Evolutionary conservation across 768 basidiomycete species (phyloP), one percentile per base, ranked within the genome.

Genomic region (Psilocybe azurescens): DNA sequence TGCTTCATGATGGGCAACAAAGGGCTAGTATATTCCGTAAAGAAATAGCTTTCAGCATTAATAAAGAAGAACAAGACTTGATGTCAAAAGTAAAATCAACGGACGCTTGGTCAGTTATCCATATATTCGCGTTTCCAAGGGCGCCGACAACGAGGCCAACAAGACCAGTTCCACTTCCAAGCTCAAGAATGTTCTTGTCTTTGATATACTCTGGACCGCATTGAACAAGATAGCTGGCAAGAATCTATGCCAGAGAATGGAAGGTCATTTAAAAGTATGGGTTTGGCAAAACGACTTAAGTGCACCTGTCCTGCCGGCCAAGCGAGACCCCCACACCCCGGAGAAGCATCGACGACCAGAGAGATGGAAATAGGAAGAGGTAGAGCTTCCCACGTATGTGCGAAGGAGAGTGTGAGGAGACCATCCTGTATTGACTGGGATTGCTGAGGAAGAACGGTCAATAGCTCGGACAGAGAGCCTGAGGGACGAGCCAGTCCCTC

Each of bases 251-350:
- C 44, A 33, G 56, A 53, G 28, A 24, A 9, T 51, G 29, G 32
- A 29, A 28, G 59, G 38, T 69, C 49, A 46, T 47, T 62, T 54
- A 48, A 50, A 29, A 59, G 48, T 48, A 52, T 29, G 29, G 29
- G 13, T 28, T 49, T n/a, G 13, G 29, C 55, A n/a, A 58, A 58
- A 53, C 39, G 41, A 53, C 41, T 33, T 46, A 44, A 39, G 72
- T 78, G 67, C 67, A 94, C 94, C 84, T 94, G 87, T 66, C 94
- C 95, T 7, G 95, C 93, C 3, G 93, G 93, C 95, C 95, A 97
- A 2, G 92, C 88, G 41, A 95, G 85, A 4, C 95, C 95, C 13
- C 95, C 95, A 72, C 95, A 97, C 1, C 95, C 95, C 16, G 93
- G 92, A 47, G 88, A 80, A 7, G 94, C 87, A 72, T 96, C 93